Base-by-base conservation (phyloP, 176 grass and related monocot species). In the Triticum turgidum region DNA sequence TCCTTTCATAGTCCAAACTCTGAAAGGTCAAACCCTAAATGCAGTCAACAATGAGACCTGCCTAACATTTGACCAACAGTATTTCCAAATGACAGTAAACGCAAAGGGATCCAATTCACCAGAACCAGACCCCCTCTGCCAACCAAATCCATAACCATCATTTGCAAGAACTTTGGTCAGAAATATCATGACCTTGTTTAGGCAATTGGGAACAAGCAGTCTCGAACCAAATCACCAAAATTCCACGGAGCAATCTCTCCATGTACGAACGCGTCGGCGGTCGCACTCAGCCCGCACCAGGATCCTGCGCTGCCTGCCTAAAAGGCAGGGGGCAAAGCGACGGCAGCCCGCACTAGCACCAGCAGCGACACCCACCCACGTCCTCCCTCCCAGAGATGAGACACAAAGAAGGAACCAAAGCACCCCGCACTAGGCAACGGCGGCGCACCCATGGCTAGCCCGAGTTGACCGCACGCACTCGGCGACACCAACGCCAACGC, bases 311-410 rank as follows among this genome's bases (percentile, higher is more conserved):
- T 73, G 59, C 24, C 30, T 86, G 89, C 84, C 73, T 56, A 87
- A 87, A 87, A 87, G 80, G 41, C 52, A 9, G 41, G 89, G 73
- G 79, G 75, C 90, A 91, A 91, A 88, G 78, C 71, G 49, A 52
- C 49, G 49, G 49, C 49, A 52, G 49, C 49, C 49, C 49, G 74
- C 77, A 91, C 68, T 49, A 80, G 21, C 86, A 85, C 70, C 86
- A 72, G 84, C 85, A 75, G 80, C 67, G 66, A 82, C 89, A 70
- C 30, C 37, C 49, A 85, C 70, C 83, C 79, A 29, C 76, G 35
- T 41, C 39, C 37, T 68, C 82, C 47, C 54, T 58, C 71, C 32
- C 30, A 75, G 63, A 63, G 68, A 14, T 15, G 62, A 54, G 76
- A 70, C 77, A 74, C 21, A 42, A 49, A 44, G 76, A 84, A 78